Evolutionary conservation across 192 early-diverging fungal genomes (phyloP).

Genomic region (Dissophora ornata): DNA sequence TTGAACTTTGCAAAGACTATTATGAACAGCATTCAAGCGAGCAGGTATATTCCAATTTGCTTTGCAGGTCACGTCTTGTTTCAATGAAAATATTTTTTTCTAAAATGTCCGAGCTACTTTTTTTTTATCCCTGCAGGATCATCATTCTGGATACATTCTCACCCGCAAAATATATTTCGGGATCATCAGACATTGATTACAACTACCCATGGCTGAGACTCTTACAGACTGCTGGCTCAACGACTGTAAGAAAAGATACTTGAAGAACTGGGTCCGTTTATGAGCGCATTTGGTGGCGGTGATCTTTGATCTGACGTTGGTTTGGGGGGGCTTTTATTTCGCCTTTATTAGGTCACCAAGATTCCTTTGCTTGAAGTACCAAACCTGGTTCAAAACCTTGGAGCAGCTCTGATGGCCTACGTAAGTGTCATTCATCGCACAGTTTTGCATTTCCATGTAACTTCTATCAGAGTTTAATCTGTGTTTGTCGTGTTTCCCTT

Average conservation of each 20-base stretch:
- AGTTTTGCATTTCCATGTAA: too few species aligned
- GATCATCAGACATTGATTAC: slow-evolving; percentile 39
- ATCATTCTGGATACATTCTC: slow-evolving; percentile 36
- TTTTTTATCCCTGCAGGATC: slow-evolving; percentile 5
- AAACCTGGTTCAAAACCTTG: slow-evolving; percentile 49
- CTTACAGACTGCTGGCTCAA: slow-evolving; percentile 31
- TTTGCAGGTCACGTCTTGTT: not conserved
- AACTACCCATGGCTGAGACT: slow-evolving; percentile 42
- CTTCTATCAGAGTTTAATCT: too few species aligned
- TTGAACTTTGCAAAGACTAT: slow-evolving; percentile 47
- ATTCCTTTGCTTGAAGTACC: slow-evolving; percentile 48
- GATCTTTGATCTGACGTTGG: not conserved
- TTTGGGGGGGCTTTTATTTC: not conserved
- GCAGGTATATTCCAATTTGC: slow-evolving; percentile 9
- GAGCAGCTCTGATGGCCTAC: slow-evolving; percentile 48
- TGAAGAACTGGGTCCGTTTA: not conserved
- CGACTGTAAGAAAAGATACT: slow-evolving; percentile 9
- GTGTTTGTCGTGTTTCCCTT: too few species aligned
- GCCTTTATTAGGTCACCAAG: slow-evolving; percentile 23
- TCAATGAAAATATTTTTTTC: not conserved
- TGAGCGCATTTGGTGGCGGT: too few species aligned
- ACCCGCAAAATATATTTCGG: slow-evolving; percentile 35
- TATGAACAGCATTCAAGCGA: slow-evolving; percentile 34
- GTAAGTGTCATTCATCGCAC: slow-evolving; percentile 10
- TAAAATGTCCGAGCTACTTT: not conserved